Conservation (phyloP, 805 yeast species). For the Lipomyces japonicus region DNA sequence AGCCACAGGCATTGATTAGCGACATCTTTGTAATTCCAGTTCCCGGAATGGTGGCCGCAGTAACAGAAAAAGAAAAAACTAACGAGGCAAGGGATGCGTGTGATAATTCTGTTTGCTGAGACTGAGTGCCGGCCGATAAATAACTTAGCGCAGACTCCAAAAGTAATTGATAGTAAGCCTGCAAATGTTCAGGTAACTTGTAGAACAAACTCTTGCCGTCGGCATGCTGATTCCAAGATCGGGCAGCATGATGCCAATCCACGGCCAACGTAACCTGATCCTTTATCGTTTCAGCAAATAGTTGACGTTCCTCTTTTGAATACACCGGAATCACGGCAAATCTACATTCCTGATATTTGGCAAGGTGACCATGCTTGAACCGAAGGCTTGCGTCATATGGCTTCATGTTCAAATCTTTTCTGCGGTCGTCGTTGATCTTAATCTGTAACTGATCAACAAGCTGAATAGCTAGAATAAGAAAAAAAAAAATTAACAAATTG, state of each 20-base stretch:
- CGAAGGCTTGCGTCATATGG: slow-evolving; percentile 17
- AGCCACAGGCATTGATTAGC: slow-evolving; percentile 9
- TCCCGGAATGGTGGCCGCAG: slow-evolving; percentile 18
- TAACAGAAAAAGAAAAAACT: slow-evolving; percentile 14
- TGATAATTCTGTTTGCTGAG: background rate
- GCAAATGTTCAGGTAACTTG: slow-evolving; percentile 21
- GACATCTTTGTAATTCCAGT: slow-evolving; percentile 10
- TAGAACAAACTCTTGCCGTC: slow-evolving; percentile 19
- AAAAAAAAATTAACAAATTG: no score
- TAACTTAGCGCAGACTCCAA: slow-evolving; percentile 5
- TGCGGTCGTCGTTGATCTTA: slow-evolving; percentile 8
- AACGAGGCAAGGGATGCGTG: background rate
- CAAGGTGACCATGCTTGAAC: slow-evolving; percentile 21
- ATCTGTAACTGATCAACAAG: slow-evolving; percentile 3
- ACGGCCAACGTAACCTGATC: background rate
- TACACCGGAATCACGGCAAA: slow-evolving; percentile 25
- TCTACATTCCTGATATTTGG: slow-evolving; percentile 21
- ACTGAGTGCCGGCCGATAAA: slow-evolving; percentile 2
- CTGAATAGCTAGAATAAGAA: no score
- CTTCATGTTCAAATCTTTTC: slow-evolving; percentile 9
- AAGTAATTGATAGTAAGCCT: slow-evolving; percentile 11
- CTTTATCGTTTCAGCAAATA: slow-evolving; percentile 14
- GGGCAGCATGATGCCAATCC: slow-evolving; percentile 11
- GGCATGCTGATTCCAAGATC: slow-evolving; percentile 17
- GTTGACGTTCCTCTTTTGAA: slow-evolving; percentile 23